Percentiles rank a stretch among this genome's conserved stretches.
These are phyloP conservation scores for Penicillium arizonense DNA, from an alignment of 495 filamentous ascomycete species.

Conservation along the genomic window DNA sequence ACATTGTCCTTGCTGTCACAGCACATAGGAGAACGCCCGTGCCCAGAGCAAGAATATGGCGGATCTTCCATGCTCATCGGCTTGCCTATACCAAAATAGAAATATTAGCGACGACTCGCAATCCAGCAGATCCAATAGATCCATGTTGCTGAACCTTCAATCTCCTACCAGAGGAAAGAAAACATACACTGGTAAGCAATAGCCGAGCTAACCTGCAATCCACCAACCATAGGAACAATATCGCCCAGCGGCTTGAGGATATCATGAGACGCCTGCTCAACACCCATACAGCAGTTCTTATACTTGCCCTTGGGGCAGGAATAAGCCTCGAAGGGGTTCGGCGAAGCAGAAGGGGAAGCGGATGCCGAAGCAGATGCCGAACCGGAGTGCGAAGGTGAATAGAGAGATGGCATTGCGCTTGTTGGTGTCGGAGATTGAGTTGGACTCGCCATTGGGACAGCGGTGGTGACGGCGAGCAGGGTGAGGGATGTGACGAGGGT, in stretches of 20 bases:
- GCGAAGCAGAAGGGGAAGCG: background rate
- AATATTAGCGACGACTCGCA: background rate
- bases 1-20: slow-evolving; percentile 20
- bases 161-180: too few relatives aligned
- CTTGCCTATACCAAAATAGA: slow-evolving; percentile 9
- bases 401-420: background rate
- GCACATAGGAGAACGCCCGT: slow-evolving; percentile 30
- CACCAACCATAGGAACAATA: slow-evolving; percentile 24
- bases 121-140: background rate
- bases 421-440: slow-evolving; percentile 8
- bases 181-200: slow-evolving; percentile 34
- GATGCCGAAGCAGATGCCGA: slow-evolving; percentile 2
- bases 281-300: slow-evolving; percentile 33
- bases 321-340: slow-evolving; percentile 17
- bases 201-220: slow-evolving; percentile 22
- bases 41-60: slow-evolving; percentile 18
- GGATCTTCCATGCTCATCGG: slow-evolving; percentile 16
- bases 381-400: background rate
- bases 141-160: background rate
- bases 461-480: slow-evolving; percentile 10
- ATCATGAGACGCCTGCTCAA: slow-evolving; percentile 17
- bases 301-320: slow-evolving; percentile 17
- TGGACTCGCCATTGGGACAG: slow-evolving; percentile 7
- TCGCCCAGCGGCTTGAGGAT: slow-evolving; percentile 19
- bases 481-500: slow-evolving; percentile 7